A percentile compares a stretch with the other conserved stretches of the same genome.
Conservation (phyloP, 495 filamentous ascomycete species). For the Neurospora sp. region DNA sequence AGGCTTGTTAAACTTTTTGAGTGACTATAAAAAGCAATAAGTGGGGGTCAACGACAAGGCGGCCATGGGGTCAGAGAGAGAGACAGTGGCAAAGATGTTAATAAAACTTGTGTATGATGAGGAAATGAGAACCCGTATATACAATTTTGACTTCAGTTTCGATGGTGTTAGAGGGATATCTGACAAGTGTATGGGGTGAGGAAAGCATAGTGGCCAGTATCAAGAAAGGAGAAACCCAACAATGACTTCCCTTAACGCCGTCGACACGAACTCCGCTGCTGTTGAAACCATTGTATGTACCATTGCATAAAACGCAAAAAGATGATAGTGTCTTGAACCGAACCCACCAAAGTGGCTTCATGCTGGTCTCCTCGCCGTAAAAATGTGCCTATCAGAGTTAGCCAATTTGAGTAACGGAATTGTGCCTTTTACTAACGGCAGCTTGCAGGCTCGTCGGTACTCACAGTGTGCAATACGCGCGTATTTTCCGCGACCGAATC, state of each 20-base stretch:
- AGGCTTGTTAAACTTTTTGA: not conserved
- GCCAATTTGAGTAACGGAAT: not conserved
- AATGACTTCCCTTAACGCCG: not conserved
- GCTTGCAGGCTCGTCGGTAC: constrained; percentile 26
- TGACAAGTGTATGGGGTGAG: not conserved
- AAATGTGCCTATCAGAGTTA: constrained; percentile 18
- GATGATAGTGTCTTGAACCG: not conserved
- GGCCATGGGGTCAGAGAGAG: not conserved
- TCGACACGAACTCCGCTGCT: not conserved
- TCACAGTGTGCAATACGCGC: constrained; percentile 60
- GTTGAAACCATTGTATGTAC: not conserved
- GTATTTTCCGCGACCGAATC: constrained; percentile 58
- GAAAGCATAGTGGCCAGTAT: not conserved
- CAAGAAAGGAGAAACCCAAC: not conserved
- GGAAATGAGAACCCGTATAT: not conserved
- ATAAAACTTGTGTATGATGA: not conserved
- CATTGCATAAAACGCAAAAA: not conserved
- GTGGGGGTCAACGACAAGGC: not conserved
- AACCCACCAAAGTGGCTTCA: constrained; percentile 2
- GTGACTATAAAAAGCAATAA: not conserved
- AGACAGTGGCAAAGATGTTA: not conserved
- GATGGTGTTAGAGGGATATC: not conserved
- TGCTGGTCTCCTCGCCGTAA: constrained; percentile 18
- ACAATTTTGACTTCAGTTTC: not conserved
- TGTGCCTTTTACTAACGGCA: not conserved